Conservation (phyloP, 2,329 filamentous ascomycete genomes). For the Sclerotinia sclerotiorum region DNA sequence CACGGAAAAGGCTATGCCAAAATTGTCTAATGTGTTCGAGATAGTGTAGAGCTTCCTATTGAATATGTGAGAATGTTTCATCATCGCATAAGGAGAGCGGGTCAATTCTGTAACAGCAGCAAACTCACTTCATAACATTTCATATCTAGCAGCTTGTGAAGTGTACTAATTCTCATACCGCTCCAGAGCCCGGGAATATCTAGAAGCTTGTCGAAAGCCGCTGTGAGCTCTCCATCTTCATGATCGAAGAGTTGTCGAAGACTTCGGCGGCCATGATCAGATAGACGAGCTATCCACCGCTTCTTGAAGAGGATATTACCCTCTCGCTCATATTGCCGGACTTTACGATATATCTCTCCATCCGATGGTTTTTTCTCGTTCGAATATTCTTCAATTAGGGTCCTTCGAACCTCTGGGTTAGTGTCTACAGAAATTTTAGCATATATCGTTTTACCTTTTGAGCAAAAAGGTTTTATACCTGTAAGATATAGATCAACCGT, state of each 20-base stretch:
- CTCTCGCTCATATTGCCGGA: constrained; percentile 33
- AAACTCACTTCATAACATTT: constrained; percentile 21
- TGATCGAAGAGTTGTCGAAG: constrained; percentile 27
- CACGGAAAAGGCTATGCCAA: constrained; percentile 26
- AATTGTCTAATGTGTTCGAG: constrained; percentile 11
- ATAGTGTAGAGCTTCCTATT: constrained; percentile 15
- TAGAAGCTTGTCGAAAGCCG: constrained; percentile 26
- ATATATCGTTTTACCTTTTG: neutral
- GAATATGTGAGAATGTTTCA: constrained; percentile 4
- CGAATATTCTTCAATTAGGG: constrained; percentile 39
- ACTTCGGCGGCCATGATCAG: constrained; percentile 30
- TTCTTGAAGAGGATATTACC: constrained; percentile 26
- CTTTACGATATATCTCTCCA: constrained; percentile 39
- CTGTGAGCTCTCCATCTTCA: constrained; percentile 22
- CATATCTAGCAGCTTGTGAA: constrained; percentile 25
- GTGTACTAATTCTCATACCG: constrained; percentile 27
- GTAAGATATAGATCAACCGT: constrained; percentile 23
- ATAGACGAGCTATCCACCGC: constrained; percentile 29
- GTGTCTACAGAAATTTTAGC: constrained; percentile 31
- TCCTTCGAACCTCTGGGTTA: constrained; percentile 30
- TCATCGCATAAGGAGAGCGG: neutral
- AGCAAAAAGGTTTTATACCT: constrained; percentile 17
- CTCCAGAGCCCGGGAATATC: constrained; percentile 27
- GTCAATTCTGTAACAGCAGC: neutral
- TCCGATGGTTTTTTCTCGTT: constrained; percentile 35